Base-by-base conservation (phyloP, 345 rosid genomes). In the Eucalyptus decipiens region DNA sequence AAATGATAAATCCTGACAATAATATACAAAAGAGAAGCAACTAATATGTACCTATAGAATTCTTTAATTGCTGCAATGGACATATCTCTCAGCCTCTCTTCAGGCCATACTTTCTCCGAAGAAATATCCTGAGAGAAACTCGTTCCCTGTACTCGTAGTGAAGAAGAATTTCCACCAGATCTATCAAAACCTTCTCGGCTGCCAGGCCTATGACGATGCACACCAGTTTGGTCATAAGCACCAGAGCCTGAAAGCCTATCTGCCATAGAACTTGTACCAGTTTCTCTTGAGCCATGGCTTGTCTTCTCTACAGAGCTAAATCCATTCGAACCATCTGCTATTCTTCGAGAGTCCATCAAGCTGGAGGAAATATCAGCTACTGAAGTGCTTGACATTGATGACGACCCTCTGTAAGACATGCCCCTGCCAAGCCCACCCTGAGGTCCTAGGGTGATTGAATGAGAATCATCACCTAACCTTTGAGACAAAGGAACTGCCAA, bases 351-450 rank as follows among this genome's bases (percentile, higher is more conserved):
- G 89, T 96, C 99, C 67, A 94, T 95, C 51, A 91, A 87, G 76
- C 89, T 87, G 26, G 93, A 90, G 89, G 97, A 89, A 88, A 89
- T 87, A 92, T 96, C 98, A 89, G 93, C 90, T 45, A 92, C 42
- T 87, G 91, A 86, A 90, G 92, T 32, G 86, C 91, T 89, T 23
- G 93, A 80, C 90, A 88, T 90, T 86, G 90, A 90, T 54, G 94
- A 90, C 26, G 94, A 90, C 90, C 96, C 97, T 92, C 97, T 96
- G 87, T 87, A 91, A 72, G 99, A 96, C 97, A 98, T 95, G 88
- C 99, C 98, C 91, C 96, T 94, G 49, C 96, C 99, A 90, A 98
- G 99, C 85, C 99, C 99, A 88, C 99, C 99, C 92, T 98, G 99
- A 62, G 99, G 99, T 9, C 97, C 99, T 93, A 96, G 92, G 69